Base-by-base conservation (phyloP, 345 rosid genomes). In the Angophora floribunda region DNA sequence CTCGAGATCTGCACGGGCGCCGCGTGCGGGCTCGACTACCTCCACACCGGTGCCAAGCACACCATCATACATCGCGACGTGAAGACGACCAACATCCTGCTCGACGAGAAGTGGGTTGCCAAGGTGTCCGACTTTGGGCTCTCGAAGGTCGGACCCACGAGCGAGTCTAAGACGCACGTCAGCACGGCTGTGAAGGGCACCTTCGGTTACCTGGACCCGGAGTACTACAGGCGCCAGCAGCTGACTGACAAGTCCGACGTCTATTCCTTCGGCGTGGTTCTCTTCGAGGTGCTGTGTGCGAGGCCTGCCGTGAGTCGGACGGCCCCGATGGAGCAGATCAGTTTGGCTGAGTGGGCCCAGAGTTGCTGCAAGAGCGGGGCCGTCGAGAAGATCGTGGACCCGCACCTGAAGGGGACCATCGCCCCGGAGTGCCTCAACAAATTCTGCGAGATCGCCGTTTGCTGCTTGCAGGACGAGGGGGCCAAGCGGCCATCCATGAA, bases 241-340 rank as follows among this genome's bases (percentile, higher is more conserved):
- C 87, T 96, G 9, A 94, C 97, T 0, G 95, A 93, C 7, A 95
- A 95, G 90, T 95, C 96, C 0, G 98, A 95, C 86, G 97, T 94
- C 50, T 96, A 94, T 87, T 96, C 97, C 3, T 96, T 95, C n/a
- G 96, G 95, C 95, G 51, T 94, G 28, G 96, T 96, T 63, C 52
- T 95, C 59, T 90, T 91, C 28, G 98, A 96, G 85, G 92, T 93
- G 24, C 21, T 95, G 24, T 93, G 95, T 50, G 94, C 92, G 19
- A 88, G 95, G 86, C 92, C 97, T 13, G 88, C 94, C 7, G 57
- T 89, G 36, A 87, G 89, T 26, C 87, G 87, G 52, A 61, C 30
- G 16, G 90, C 36, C 70, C 90, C 85, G 22, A 90, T 51, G 26
- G 90, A 92, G 51, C 88, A 93, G 87, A 57, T 53, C n/a, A 91